phyloP scores from a whole-genome alignment of 1,139 yeast genomes.

The Meyerozyma elateridarum region DNA sequence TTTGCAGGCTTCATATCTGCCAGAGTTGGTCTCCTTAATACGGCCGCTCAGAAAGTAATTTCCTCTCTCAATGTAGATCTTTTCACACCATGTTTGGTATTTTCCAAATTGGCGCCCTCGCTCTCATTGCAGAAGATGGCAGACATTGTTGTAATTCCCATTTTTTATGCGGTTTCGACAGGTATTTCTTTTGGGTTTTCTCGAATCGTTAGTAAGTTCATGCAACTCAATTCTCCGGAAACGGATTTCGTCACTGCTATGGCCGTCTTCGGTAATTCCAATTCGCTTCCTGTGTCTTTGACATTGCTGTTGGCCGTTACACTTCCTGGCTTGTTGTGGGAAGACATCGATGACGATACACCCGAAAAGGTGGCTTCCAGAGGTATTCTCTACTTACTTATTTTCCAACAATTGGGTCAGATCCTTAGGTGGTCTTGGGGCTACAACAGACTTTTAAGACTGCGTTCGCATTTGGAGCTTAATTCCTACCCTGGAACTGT shows the following conservation, averaged over 20 bases:
- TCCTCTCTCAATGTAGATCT: constrained; percentile 70
- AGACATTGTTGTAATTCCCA: constrained; percentile 69
- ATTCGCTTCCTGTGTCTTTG: constrained; percentile 73
- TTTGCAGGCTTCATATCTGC: constrained; percentile 71
- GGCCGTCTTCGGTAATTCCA: constrained; percentile 85
- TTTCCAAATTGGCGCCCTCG: constrained; percentile 73
- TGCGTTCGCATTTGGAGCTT: constrained; percentile 41
- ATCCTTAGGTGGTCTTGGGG: constrained; percentile 90
- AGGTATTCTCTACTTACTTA: constrained; percentile 70
- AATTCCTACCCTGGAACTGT: constrained; percentile 18
- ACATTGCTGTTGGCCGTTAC: constrained; percentile 70
- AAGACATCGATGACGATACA: constrained; percentile 59
- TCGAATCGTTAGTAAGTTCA: constrained; percentile 38
- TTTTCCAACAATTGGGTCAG: constrained; percentile 84
- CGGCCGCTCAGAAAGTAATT: constrained; percentile 60
- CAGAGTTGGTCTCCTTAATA: constrained; percentile 50
- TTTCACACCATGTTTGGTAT: constrained; percentile 81
- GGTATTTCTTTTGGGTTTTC: constrained; percentile 57
- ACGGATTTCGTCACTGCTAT: constrained; percentile 80
- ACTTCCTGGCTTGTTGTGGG: constrained; percentile 72
- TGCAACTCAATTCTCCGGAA: constrained; percentile 58
- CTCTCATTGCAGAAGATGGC: constrained; percentile 60
- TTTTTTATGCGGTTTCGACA: constrained; percentile 64
- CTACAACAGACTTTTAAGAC: constrained; percentile 65
- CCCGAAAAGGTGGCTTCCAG: constrained; percentile 73